Evolutionary conservation across 108 stramenopile species (phyloP).

Genomic region (Aurantiochytrium sp.): DNA sequence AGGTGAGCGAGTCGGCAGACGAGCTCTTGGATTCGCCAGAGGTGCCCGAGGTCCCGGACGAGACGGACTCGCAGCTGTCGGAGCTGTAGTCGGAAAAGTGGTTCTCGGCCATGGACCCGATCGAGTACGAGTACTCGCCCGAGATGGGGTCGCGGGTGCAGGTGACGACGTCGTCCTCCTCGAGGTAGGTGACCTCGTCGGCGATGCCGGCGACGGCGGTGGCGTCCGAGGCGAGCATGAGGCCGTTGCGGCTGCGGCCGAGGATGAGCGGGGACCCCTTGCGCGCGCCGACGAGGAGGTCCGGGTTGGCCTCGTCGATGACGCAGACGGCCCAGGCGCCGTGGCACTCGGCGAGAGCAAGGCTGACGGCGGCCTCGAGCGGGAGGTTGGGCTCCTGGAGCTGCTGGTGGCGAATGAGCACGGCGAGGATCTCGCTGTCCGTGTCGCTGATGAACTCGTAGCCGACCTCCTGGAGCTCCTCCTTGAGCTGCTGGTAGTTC

Average conservation of each 20-base stretch:
- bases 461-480: conserved; percentile 72
- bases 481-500: conserved; percentile 82
- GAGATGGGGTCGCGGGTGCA: background rate
- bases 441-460: conserved; percentile 83
- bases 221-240: conserved; percentile 91
- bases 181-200: conserved; percentile 90
- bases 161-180: background rate
- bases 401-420: conserved; percentile 82
- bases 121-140: background rate
- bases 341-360: conserved; percentile 75
- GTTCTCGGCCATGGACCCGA: background rate
- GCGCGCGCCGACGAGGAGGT: conserved; percentile 89
- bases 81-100: conserved; percentile 17
- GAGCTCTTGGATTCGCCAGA: background rate
- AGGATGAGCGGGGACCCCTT: conserved; percentile 96
- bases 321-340: conserved; percentile 90
- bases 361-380: conserved; percentile 70
- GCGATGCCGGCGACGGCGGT: conserved; percentile 95
- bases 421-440: conserved; percentile 96
- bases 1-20: background rate
- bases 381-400: conserved; percentile 38
- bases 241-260: conserved; percentile 81
- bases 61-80: background rate
- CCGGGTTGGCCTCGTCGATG: conserved; percentile 65
- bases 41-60: background rate